Base-by-base conservation (phyloP, 805 yeast species). In the Kregervanrija fluxuum region DNA sequence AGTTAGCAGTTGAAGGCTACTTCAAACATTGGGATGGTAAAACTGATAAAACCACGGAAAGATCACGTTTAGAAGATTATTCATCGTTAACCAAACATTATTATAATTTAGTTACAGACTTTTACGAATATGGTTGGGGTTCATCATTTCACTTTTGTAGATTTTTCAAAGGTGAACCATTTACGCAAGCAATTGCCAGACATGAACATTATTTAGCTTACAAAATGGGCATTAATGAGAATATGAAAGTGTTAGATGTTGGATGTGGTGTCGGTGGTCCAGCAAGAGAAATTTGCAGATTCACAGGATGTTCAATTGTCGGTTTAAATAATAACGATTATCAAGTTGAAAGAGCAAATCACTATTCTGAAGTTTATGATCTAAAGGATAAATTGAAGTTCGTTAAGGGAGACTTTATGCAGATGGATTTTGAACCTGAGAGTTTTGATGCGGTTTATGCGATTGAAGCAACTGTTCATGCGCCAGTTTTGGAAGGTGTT, bases 211-310 rank as follows among this genome's bases (percentile, higher is more conserved):
- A 77, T 68, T 72, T 91, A 55, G 99, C 99, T 36, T 70, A 74
- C 66, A 82, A 85, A 71, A 89, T 90, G 77, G 85, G 85, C 50
- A 73, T 91, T 57, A 66, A 73, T 55, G 85, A 81, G 55, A 77
- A 80, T 55, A 85, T 85, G 87, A 80, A 82, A 60, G 99, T 91
- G 13, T 75, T 91, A 55, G 99, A 91, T 64, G 99, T 91, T 46
- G 99, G 99, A 40, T 93, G 99, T 73, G 99, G 99, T 75, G 96
- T 91, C 57, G 99, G 99, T 63, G 99, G 99, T 37, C 99, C 99
- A 59, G 97, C 96, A 16, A 84, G 97, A 67, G 96, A 93, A 71
- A 91, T 91, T 60, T 75, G 84, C 49, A 80, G 96, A 63, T 91
- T 91, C 73, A 84, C 98, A 42, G 88, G 83, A 58, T 83, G 89